These are phyloP conservation scores for Penicillium thymicola DNA, from an alignment of 2,329 filamentous ascomycete species.

Conservation along the genomic window DNA sequence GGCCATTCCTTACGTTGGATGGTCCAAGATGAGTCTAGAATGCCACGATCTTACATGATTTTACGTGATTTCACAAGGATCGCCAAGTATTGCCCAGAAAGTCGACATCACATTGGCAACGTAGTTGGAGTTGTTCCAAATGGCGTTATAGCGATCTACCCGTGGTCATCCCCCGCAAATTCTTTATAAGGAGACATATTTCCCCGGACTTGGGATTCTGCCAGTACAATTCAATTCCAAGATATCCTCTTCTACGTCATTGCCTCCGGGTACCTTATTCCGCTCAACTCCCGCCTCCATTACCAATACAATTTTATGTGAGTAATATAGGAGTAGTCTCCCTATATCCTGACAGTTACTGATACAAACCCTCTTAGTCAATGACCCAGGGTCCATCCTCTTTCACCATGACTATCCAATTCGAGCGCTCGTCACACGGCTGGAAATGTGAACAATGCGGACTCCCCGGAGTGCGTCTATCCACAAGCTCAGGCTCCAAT, in stretches of 20 bases:
- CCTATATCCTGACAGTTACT: not conserved
- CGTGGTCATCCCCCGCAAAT: not conserved
- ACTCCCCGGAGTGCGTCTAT: not conserved
- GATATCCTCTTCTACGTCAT: not conserved
- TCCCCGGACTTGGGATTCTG: not conserved
- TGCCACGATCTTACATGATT: not conserved
- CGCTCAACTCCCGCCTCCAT: not conserved
- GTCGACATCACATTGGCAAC: not conserved
- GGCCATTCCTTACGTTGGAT: not conserved
- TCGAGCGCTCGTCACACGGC: not conserved
- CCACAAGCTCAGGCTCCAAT: not conserved
- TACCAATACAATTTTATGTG: not conserved
- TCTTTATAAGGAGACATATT: not conserved
- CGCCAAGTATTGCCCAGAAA: not conserved
- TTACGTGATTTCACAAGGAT: not conserved
- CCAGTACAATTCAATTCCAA: not conserved
- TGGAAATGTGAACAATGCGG: not conserved
- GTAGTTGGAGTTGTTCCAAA: not conserved
- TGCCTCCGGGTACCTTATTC: not conserved
- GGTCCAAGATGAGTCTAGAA: not conserved
- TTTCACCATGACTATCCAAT: not conserved
- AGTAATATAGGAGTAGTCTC: not conserved
- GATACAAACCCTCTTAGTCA: not conserved
- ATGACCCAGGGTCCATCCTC: not conserved
- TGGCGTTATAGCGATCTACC: conserved; percentile 1